Conservation (phyloP, 257 asterid genomes). For the Fraxinus excelsior region DNA sequence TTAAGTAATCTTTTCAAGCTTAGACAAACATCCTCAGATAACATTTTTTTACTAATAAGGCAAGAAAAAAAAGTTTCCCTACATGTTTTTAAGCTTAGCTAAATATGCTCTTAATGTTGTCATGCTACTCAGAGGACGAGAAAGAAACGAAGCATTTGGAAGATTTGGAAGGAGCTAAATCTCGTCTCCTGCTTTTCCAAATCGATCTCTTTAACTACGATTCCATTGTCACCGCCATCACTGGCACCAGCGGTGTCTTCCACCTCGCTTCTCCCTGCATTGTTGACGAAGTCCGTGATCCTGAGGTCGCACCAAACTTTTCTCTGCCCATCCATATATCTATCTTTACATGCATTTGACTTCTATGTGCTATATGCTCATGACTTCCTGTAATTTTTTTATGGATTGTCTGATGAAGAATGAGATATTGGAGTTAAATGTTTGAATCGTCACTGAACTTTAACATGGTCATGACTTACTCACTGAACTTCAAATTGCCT, state of each 20-base stretch:
- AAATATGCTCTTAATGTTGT: neutral
- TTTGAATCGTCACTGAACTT: no score
- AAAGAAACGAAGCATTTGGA: conserved; percentile 75
- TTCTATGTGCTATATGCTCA: neutral
- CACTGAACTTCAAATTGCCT: no score
- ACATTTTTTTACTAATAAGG: neutral
- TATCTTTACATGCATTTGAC: neutral
- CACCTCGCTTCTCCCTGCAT: conserved; percentile 80
- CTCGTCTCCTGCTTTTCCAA: conserved; percentile 70
- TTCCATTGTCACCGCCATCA: conserved; percentile 61
- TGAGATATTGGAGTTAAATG: no score
- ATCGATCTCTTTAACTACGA: conserved; percentile 70
- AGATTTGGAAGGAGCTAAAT: conserved; percentile 62
- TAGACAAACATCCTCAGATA: neutral
- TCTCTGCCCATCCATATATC: neutral
- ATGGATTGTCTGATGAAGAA: conserved; percentile 33
- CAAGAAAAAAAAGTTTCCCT: neutral
- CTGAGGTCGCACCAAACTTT: conserved; percentile 44
- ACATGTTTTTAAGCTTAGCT: neutral
- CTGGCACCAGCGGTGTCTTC: conserved; percentile 64
- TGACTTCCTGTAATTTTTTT: neutral
- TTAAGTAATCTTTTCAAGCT: neutral
- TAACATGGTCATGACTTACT: no score
- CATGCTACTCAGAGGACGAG: conserved; percentile 52
- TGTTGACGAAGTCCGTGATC: conserved; percentile 62